Percentiles rank a stretch among this genome's conserved stretches.
Evolutionary conservation across 2,329 filamentous ascomycete species (phyloP).

Genomic region (Hysterium pulicare): DNA sequence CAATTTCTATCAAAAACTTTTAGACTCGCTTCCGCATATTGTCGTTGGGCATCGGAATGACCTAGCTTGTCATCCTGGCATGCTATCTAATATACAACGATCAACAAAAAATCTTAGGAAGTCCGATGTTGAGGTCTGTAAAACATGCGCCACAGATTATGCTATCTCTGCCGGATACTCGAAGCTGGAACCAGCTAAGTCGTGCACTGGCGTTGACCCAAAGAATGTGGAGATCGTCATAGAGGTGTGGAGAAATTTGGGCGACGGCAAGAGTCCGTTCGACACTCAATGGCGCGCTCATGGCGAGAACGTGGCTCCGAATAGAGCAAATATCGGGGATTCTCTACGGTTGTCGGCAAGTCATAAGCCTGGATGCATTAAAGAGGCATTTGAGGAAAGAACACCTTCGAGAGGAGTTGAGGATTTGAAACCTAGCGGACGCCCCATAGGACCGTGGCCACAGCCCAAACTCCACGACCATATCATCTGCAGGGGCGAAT

Average conservation of each 20-base stretch:
- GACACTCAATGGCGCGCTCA: conserved; percentile 26
- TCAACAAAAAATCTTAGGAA: conserved; percentile 12
- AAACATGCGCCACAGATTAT: conserved; percentile 26
- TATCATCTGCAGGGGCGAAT: no score
- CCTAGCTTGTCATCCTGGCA: conserved; percentile 18
- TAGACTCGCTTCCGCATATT: conserved; percentile 21
- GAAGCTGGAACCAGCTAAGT: neutral
- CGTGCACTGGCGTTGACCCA: conserved; percentile 1
- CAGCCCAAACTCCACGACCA: no score
- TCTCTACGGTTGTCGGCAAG: conserved; percentile 6
- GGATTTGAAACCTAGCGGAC: no score
- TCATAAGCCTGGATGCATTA: conserved; percentile 14
- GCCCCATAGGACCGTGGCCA: no score
- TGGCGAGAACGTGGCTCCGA: conserved; percentile 13
- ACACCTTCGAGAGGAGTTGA: no score
- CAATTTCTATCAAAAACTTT: conserved; percentile 13
- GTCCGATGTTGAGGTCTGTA: conserved; percentile 19
- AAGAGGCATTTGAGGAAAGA: conserved; percentile 21
- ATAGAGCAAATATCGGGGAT: conserved; percentile 3
- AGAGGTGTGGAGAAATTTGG: conserved; percentile 25
- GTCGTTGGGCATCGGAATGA: conserved; percentile 24
- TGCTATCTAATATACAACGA: conserved; percentile 13
- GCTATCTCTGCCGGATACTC: conserved; percentile 9
- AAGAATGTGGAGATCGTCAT: conserved; percentile 11
- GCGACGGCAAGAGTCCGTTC: conserved; percentile 21